Percentiles rank a stretch among this genome's conserved stretches.
These are phyloP conservation scores for Aechmea fasciata DNA, from an alignment of 176 grass and related monocot genomes.

Conservation along the genomic window DNA sequence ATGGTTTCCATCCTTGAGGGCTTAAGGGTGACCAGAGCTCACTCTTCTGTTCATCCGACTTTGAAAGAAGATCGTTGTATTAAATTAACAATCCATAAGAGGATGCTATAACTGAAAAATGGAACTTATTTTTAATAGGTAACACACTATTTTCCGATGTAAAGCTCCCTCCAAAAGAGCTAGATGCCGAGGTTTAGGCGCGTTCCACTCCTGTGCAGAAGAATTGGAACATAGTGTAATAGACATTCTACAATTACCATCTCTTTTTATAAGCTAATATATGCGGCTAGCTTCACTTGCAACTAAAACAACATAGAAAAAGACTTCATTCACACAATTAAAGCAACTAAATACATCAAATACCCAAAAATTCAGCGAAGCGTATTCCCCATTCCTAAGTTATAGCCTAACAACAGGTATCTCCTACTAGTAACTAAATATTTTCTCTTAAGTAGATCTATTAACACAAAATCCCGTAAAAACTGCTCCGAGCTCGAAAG, in stretches of 20 bases:
- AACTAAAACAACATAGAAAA: neutral
- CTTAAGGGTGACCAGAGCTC: constrained; percentile 66
- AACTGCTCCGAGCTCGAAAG: neutral
- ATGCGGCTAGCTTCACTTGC: neutral
- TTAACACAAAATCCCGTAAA: neutral
- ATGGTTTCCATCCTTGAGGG: constrained; percentile 75
- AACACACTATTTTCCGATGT: constrained; percentile 31
- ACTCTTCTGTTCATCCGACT: constrained; percentile 52
- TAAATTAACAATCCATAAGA: constrained; percentile 2
- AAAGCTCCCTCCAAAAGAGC: constrained; percentile 55
- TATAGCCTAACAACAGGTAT: neutral
- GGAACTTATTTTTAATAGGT: constrained; percentile 2
- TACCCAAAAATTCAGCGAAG: neutral
- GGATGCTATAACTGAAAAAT: constrained; percentile 1
- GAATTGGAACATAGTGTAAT: neutral
- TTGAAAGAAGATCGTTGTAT: constrained; percentile 13
- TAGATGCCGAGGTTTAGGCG: constrained; percentile 69
- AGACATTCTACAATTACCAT: neutral
- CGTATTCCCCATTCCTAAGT: neutral
- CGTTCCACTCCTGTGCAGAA: constrained; percentile 73
- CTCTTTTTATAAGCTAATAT: neutral
- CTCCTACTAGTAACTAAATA: neutral
- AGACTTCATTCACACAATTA: neutral
- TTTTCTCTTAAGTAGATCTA: neutral
- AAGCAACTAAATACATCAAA: neutral